Base-by-base conservation (phyloP, 768 basidiomycete genomes). In the Tricholoma furcatifolium region DNA sequence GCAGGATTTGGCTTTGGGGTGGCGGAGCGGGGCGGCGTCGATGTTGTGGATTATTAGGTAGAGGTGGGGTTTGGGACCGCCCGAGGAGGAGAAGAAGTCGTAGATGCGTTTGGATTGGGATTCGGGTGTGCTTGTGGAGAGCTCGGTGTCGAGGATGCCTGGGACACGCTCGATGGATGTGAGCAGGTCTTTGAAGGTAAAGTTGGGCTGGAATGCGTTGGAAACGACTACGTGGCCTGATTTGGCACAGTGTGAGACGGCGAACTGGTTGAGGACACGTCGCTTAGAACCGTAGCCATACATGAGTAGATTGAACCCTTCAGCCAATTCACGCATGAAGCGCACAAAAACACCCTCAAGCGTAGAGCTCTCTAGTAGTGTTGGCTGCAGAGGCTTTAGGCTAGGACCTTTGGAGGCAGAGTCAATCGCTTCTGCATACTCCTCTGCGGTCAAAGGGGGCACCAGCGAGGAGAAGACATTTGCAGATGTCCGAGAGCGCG, bases 261-360 rank as follows among this genome's bases (percentile, higher is more conserved):
- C 92, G 51, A 97, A 91, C 18, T 80, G 73, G 64, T 96, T 91
- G 30, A 99, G 73, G 8, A 88, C 59, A 15, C 64, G 66, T 50
- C 91, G 78, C 66, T 99, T 99, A 17, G 92, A 95, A 5, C 96
- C 96, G 61, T 84, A 82, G 1, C 96, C 96, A 62, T 93, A 92
- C 67, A 92, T 85, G 17, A 95, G 68, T 40, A 98, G 71, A 67
- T 91, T 94, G 76, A 93, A 98, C 1, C 93, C 94, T 64, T 86
- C 81, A 2, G 75, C 72, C 21, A 98, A 76, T 67, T 98, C 93
- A 55, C 76, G 72, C 40, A 80, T 69, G 65, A 87, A 88, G 39
- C 84, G 80, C 20, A 75, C 70, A 62, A 88, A 85, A 15, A 81
- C 70, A 4, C 65, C 58, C 32, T 68, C 60, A 63, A 72, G 62